These are phyloP conservation scores for Verticillium dahliae DNA, from an alignment of 2,329 filamentous ascomycete genomes.

Conservation along the genomic window DNA sequence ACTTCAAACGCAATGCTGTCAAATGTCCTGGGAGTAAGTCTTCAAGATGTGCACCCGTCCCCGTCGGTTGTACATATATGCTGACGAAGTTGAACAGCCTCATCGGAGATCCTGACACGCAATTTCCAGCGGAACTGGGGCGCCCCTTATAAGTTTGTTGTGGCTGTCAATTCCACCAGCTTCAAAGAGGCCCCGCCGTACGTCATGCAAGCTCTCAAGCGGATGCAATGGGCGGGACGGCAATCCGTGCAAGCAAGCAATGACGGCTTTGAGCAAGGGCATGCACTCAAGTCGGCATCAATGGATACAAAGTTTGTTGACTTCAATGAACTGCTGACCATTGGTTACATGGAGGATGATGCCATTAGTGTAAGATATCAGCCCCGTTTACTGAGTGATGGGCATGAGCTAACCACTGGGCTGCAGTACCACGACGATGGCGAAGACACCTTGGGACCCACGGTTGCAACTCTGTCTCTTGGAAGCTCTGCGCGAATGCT, in stretches of 20 bases:
- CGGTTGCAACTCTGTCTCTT: constrained; percentile 55
- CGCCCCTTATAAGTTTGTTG: constrained; percentile 61
- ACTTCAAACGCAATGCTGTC: constrained; percentile 35
- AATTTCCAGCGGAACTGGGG: constrained; percentile 54
- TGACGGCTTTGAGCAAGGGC: constrained; percentile 6
- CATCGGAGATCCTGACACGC: constrained; percentile 35
- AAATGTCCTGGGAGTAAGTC: constrained; percentile 25
- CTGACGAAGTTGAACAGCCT: background rate
- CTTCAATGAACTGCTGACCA: constrained; percentile 58
- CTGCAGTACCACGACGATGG: constrained; percentile 60
- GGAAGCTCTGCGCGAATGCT: constrained; percentile 53
- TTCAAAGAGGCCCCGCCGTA: constrained; percentile 41
- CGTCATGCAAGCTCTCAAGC: constrained; percentile 42
- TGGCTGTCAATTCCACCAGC: constrained; percentile 41
- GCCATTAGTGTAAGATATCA: constrained; percentile 42
- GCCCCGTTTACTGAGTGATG: background rate
- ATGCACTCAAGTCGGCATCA: background rate
- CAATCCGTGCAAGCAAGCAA: constrained; percentile 25
- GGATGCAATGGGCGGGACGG: constrained; percentile 49
- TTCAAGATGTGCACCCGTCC: background rate
- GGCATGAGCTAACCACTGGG: background rate
- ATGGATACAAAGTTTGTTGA: constrained; percentile 19
- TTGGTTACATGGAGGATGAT: constrained; percentile 56
- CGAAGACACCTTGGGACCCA: constrained; percentile 54
- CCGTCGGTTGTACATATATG: constrained; percentile 6